Evolutionary conservation across 805 yeast genomes (phyloP).

Genomic region (Debaryomyces tyrocola): DNA sequence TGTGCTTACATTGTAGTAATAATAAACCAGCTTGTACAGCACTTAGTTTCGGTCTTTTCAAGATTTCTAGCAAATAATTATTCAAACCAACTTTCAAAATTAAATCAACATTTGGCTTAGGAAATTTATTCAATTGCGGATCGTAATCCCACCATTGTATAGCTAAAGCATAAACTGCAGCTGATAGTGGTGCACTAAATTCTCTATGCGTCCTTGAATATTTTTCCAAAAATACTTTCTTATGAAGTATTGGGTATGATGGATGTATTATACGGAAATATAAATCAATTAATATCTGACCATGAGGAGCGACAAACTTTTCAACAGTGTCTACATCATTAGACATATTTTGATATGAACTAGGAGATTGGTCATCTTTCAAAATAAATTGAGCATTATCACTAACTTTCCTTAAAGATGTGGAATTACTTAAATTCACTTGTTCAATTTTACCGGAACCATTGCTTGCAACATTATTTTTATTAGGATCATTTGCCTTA

Average conservation of each 20-base stretch:
- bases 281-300: slow-evolving; percentile 73
- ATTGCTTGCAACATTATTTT: slow-evolving; percentile 6
- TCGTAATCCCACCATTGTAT: slow-evolving; percentile 94
- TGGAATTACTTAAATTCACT: slow-evolving; percentile 64
- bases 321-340: slow-evolving; percentile 83
- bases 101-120: slow-evolving; percentile 71
- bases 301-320: slow-evolving; percentile 86
- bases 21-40: slow-evolving; percentile 89
- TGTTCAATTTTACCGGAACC: slow-evolving; percentile 62
- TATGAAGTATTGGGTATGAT: slow-evolving; percentile 86
- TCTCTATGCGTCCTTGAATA: slow-evolving; percentile 89
- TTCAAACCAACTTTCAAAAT: slow-evolving; percentile 53
- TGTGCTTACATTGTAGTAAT: slow-evolving; percentile 63
- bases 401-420: slow-evolving; percentile 77
- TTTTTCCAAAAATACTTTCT: slow-evolving; percentile 87
- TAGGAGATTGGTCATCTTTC: slow-evolving; percentile 77
- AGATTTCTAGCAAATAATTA: slow-evolving; percentile 70
- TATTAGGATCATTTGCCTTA: slow-evolving; percentile 7
- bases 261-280: slow-evolving; percentile 89
- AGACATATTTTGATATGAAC: slow-evolving; percentile 65
- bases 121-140: slow-evolving; percentile 69
- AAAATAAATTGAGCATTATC: slow-evolving; percentile 72
- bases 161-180: slow-evolving; percentile 87
- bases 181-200: slow-evolving; percentile 85
- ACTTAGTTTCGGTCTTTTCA: slow-evolving; percentile 85